Conservation (phyloP, 148 eudicot species). For the Persicaria tinctoria region DNA sequence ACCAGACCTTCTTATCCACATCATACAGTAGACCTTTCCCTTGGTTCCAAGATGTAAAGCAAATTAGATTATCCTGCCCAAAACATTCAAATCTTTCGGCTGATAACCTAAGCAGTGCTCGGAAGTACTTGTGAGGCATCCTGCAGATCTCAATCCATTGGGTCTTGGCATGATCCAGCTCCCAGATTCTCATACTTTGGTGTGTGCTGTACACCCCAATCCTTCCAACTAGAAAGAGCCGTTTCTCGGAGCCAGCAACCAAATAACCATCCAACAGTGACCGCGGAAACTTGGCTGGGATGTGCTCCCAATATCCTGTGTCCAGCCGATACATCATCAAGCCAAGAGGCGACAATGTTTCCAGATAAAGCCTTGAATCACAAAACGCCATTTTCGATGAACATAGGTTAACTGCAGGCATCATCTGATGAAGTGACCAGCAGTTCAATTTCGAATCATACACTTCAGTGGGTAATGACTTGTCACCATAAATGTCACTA, state of each 20-base stretch:
- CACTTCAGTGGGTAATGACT: conserved; percentile 86
- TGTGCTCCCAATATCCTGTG: conserved; percentile 90
- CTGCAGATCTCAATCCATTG: conserved; percentile 81
- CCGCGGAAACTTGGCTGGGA: conserved; percentile 87
- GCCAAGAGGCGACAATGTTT: conserved; percentile 94
- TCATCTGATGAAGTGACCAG: conserved; percentile 83
- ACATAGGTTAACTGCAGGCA: conserved; percentile 71
- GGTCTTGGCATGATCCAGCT: conserved; percentile 70
- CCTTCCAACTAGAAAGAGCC: conserved; percentile 87
- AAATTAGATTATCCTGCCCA: conserved; percentile 86
- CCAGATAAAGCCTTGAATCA: conserved; percentile 87
- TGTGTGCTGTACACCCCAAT: conserved; percentile 86
- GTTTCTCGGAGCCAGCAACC: conserved; percentile 79
- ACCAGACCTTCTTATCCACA: conserved; percentile 90
- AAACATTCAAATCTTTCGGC: conserved; percentile 98
- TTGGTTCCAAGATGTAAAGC: conserved; percentile 99
- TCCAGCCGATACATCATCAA: conserved; percentile 89
- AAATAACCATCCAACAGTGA: conserved; percentile 90
- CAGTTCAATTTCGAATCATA: conserved; percentile 71
- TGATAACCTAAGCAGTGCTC: conserved; percentile 76
- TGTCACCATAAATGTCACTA: conserved; percentile 83
- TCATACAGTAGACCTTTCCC: conserved; percentile 92
- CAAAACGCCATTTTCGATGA: conserved; percentile 98
- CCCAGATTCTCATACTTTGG: conserved; percentile 98
- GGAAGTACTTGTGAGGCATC: conserved; percentile 85